Conservation (phyloP, 441 rosid genomes). For the Gossypium lobatum region DNA sequence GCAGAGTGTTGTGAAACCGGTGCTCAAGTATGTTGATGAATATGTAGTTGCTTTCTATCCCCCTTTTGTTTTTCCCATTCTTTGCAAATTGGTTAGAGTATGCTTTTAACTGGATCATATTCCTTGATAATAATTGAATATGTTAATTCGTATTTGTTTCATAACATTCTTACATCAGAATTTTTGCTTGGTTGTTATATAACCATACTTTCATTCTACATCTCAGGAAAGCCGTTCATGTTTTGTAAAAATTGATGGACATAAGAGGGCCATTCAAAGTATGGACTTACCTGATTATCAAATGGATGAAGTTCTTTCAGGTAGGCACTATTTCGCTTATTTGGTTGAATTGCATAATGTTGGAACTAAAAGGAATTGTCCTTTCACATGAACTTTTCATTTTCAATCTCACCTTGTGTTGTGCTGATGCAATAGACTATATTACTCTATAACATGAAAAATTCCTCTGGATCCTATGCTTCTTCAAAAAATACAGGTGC, state of each 20-base stretch:
- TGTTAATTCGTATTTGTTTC: slow-evolving; percentile 6
- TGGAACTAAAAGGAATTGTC: not conserved
- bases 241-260: slow-evolving; percentile 42
- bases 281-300: slow-evolving; percentile 51
- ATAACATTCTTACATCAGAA: not conserved
- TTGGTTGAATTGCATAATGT: not conserved
- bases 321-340: slow-evolving; percentile 23
- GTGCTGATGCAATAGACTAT: not conserved
- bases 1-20: slow-evolving; percentile 37
- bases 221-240: slow-evolving; percentile 37
- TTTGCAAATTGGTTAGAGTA: not conserved
- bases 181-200: slow-evolving; percentile 10
- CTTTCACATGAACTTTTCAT: not conserved
- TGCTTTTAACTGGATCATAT: not conserved
- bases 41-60: not conserved
- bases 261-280: slow-evolving; percentile 57
- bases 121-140: slow-evolving; percentile 13
- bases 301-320: slow-evolving; percentile 47
- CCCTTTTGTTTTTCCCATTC: not conserved
- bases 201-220: slow-evolving; percentile 6
- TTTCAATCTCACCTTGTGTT: not conserved
- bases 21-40: slow-evolving; percentile 31
- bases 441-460: slow-evolving; percentile 11
- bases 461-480: not conserved
- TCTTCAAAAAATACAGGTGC: not conserved